Evolutionary conservation across 1,284 basidiomycete species (phyloP), one percentile per base, ranked within the genome.

Genomic region (Boletus calvinii): DNA sequence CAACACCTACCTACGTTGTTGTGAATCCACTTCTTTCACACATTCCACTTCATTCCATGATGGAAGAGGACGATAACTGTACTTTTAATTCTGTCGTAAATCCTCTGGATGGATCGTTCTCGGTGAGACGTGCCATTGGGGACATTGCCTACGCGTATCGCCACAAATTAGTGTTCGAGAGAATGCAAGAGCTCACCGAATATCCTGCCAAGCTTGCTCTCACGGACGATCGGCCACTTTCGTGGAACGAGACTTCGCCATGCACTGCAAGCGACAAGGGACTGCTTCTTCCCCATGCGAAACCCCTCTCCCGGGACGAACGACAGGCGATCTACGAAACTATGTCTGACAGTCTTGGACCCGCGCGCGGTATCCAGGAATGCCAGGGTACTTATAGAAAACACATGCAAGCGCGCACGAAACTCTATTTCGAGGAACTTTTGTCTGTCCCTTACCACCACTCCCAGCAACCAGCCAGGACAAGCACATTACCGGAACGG

Each of bases 281-380:
- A 2, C 41, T 65, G 13, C 56, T 69, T 11, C 55, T 65, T 37
- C 60, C 67, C 31, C 70, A 72, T 46, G 63, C 68, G 46, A 65
- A 70, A 41, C 58, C 71, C 39, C 67, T 82, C 44, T 70, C 72
- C n/a, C 57, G 65, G 54, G 59, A 61, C 20, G 78, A 83, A 60
- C 77, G 82, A 32, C 65, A 71, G 44, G 74, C 73, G 29, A 69
- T 78, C 50, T 85, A 85, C 59, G 71, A 77, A 42, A 67, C 77
- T 30, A 68, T 86, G 22, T 74, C 77, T 54, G 70, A 70, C 52
- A 74, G 71, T 32, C 72, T 84, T 42, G 77, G 76, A 9, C 73
- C 75, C 50, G 70, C 74, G 17, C 54, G 60, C 29, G 77, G 76
- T 32, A 70, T 80, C 42, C 74, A 79, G 59, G 80, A 84, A 61